phyloP scores from a whole-genome alignment of 768 basidiomycete genomes.

The Collybiopsis luxurians region DNA sequence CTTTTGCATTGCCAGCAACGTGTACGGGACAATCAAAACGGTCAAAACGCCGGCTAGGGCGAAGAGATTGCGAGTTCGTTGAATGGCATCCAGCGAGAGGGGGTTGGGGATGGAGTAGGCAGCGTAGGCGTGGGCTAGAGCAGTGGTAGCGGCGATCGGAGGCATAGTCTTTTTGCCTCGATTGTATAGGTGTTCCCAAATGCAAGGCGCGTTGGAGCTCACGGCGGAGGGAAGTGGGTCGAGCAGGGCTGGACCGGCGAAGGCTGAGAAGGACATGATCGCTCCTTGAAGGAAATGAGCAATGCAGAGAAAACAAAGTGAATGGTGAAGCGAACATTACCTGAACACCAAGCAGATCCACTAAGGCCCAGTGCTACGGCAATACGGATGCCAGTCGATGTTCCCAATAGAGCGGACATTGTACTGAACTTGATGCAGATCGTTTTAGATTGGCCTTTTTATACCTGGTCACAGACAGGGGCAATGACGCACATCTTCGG shows the following conservation, averaged over 20 bases:
- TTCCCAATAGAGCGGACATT: too few species aligned
- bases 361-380: background rate
- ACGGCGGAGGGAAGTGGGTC: background rate
- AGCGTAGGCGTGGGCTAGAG: background rate
- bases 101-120: background rate
- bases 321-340: background rate
- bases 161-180: background rate
- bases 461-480: too few species aligned
- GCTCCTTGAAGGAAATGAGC: background rate
- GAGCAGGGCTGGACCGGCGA: background rate
- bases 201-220: background rate
- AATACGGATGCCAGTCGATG: background rate
- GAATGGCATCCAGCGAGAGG: background rate
- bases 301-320: too few species aligned
- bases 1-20: background rate
- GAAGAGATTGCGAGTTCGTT: background rate
- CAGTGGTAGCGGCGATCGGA: background rate
- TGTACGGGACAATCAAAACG: background rate
- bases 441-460: too few species aligned
- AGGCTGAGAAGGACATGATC: background rate
- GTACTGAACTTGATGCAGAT: too few species aligned
- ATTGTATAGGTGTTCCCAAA: slow-evolving; percentile 1
- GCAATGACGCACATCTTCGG: too few species aligned
- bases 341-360: slow-evolving; percentile 3
- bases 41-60: background rate